Conservation (phyloP, 495 filamentous ascomycete species). For the Parathielavia appendiculata region DNA sequence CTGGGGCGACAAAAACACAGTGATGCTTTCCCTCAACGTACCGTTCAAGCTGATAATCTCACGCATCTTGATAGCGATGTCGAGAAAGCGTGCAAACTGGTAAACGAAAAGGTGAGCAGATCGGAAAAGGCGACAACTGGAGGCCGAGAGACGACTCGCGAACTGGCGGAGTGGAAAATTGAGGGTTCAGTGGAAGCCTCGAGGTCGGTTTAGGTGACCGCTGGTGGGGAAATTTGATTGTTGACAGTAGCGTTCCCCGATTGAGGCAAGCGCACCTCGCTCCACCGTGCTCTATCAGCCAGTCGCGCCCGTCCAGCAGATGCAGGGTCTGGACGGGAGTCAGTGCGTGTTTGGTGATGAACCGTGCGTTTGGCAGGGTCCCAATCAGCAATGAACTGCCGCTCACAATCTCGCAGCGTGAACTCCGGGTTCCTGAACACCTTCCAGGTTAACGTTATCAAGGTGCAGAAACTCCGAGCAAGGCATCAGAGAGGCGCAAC, state of each 20-base stretch:
- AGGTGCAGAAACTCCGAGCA: too few species aligned
- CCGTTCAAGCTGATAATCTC: slow-evolving; percentile 99
- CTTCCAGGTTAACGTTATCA: too few species aligned
- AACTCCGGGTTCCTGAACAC: too few species aligned
- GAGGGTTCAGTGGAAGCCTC: slow-evolving; percentile 32
- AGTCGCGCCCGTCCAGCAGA: slow-evolving; percentile 14
- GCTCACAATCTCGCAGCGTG: background rate
- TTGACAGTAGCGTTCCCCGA: slow-evolving; percentile 32
- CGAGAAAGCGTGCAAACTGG: slow-evolving; percentile 14
- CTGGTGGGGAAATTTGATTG: slow-evolving; percentile 38
- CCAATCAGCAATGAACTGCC: background rate
- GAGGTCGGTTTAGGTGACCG: slow-evolving; percentile 21
- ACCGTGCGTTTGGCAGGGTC: background rate
- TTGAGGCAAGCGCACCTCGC: slow-evolving; percentile 28
- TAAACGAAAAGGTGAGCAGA: slow-evolving; percentile 21
- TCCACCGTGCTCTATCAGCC: slow-evolving; percentile 25
- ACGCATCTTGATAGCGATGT: slow-evolving; percentile 68
- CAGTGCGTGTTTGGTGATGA: slow-evolving; percentile 12
- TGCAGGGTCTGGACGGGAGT: background rate
- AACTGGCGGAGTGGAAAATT: slow-evolving; percentile 32
- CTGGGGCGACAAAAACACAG: slow-evolving; percentile 5
- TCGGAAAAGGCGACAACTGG: slow-evolving; percentile 14
- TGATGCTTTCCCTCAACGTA: slow-evolving; percentile 48
- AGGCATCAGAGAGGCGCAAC: too few species aligned
- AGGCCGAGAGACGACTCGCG: slow-evolving; percentile 20